Evolutionary conservation across 139 green algal genomes (phyloP).

Genomic region (Zygnema cylindricum): DNA sequence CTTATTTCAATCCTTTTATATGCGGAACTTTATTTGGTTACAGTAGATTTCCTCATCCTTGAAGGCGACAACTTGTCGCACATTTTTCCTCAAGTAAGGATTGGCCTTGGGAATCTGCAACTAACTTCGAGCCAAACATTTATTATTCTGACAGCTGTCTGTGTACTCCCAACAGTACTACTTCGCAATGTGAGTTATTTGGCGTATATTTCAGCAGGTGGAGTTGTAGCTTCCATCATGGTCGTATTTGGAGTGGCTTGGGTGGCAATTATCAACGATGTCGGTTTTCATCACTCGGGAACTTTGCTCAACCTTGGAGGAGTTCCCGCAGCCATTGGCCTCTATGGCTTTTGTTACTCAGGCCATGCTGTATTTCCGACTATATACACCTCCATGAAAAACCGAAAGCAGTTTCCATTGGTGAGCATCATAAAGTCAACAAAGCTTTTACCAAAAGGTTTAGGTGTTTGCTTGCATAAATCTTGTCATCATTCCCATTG

Average conservation of each 20-base stretch:
- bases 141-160: slow-evolving; percentile 34
- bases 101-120: not conserved
- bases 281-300: slow-evolving; percentile 31
- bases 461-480: too few relatives aligned
- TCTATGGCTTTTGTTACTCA: slow-evolving; percentile 59
- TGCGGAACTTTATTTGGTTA: slow-evolving; percentile 41
- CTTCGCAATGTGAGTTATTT: slow-evolving; percentile 40
- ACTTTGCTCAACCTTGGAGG: not conserved
- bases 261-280: slow-evolving; percentile 29
- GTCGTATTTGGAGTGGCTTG: slow-evolving; percentile 43
- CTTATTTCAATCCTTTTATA: slow-evolving; percentile 44
- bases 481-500: too few relatives aligned
- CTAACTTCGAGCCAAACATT: slow-evolving; percentile 27
- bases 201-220: slow-evolving; percentile 44
- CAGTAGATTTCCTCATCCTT: slow-evolving; percentile 58
- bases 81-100: slow-evolving; percentile 13
- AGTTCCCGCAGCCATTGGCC: slow-evolving; percentile 24
- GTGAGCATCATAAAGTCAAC: slow-evolving; percentile 12
- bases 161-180: slow-evolving; percentile 47
- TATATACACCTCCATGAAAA: slow-evolving; percentile 56
- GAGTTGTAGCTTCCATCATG: slow-evolving; percentile 31
- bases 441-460: too few relatives aligned
- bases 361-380: slow-evolving; percentile 55
- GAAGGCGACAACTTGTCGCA: slow-evolving; percentile 56
- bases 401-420: slow-evolving; percentile 39